phyloP scores from a whole-genome alignment of 768 basidiomycete species.

The Boletus tylopilopsis region DNA sequence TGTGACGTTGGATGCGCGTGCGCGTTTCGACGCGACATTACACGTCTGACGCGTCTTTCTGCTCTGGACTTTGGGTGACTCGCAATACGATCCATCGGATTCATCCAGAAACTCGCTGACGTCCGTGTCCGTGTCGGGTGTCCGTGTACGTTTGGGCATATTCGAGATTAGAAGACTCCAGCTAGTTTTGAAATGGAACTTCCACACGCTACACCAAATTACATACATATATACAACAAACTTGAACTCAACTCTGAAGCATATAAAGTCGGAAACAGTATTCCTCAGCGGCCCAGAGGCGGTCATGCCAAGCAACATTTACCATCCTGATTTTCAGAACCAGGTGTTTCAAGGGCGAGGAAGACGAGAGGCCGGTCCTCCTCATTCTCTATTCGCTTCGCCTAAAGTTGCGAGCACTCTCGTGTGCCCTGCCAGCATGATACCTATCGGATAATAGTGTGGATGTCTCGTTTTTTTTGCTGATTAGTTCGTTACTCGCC shows the following conservation, averaged over 20 bases:
- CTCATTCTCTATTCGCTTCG: constrained; percentile 26
- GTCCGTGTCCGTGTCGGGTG: constrained; percentile 13
- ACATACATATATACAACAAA: too few relatives aligned
- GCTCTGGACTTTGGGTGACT: constrained; percentile 4
- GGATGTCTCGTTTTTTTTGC: neutral
- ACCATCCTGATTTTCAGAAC: constrained; percentile 11
- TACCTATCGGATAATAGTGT: constrained; percentile 21
- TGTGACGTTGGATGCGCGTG: neutral
- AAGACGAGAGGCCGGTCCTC: constrained; percentile 28
- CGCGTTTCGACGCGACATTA: constrained; percentile 13
- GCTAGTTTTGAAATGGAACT: too few relatives aligned
- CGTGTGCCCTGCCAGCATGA: constrained; percentile 27
- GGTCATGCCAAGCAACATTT: constrained; percentile 34
- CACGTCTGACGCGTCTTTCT: constrained; percentile 18
- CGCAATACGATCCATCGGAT: constrained; percentile 24
- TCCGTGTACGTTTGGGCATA: constrained; percentile 32
- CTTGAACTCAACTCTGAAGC: too few relatives aligned
- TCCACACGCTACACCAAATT: too few relatives aligned
- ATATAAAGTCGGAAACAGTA: too few relatives aligned
- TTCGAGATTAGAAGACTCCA: too few relatives aligned
- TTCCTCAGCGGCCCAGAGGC: too few relatives aligned
- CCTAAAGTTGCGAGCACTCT: constrained; percentile 19
- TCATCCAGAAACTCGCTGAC: constrained; percentile 6
- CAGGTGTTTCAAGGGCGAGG: neutral
- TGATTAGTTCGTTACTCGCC: neutral